Conservation (phyloP, 257 asterid species). For the Eustoma russellianum region DNA sequence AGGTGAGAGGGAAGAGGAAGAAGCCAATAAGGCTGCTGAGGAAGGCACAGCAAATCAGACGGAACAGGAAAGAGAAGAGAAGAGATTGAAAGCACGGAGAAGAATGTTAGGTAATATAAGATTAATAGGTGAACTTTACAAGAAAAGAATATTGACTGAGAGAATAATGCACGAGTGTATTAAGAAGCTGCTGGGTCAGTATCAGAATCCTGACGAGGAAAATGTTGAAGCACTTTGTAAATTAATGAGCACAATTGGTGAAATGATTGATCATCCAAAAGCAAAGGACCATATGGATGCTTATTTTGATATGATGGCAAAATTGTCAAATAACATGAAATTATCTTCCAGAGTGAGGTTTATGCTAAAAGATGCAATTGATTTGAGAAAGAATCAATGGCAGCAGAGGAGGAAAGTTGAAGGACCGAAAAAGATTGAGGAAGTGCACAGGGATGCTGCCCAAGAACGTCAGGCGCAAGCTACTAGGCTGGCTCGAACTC, state of each 20-base stretch:
- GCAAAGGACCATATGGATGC: conserved; percentile 74
- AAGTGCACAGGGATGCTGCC: conserved; percentile 92
- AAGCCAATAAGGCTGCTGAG: conserved; percentile 70
- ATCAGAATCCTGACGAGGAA: conserved; percentile 78
- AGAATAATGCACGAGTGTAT: conserved; percentile 94
- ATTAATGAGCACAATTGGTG: conserved; percentile 98
- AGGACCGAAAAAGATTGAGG: conserved; percentile 95
- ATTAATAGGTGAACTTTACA: conserved; percentile 87
- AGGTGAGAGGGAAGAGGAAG: conserved; percentile 86
- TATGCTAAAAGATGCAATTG: conserved; percentile 86
- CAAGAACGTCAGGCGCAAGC: conserved; percentile 88
- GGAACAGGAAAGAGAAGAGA: conserved; percentile 83
- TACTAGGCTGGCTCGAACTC: conserved; percentile 53
- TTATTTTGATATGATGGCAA: conserved; percentile 52
- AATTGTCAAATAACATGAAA: conserved; percentile 63
- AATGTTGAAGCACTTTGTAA: conserved; percentile 87
- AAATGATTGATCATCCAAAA: conserved; percentile 76
- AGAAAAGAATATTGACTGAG: conserved; percentile 92
- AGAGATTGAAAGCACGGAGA: conserved; percentile 56
- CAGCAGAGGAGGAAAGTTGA: conserved; percentile 96
- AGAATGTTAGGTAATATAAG: conserved; percentile 92
- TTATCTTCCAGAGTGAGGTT: conserved; percentile 88
- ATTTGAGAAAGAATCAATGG: conserved; percentile 93
- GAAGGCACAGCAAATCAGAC: conserved; percentile 73
- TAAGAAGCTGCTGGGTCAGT: conserved; percentile 62